Conservation (phyloP, 1,139 yeast species). For the Blastobotrys capitulatus region DNA sequence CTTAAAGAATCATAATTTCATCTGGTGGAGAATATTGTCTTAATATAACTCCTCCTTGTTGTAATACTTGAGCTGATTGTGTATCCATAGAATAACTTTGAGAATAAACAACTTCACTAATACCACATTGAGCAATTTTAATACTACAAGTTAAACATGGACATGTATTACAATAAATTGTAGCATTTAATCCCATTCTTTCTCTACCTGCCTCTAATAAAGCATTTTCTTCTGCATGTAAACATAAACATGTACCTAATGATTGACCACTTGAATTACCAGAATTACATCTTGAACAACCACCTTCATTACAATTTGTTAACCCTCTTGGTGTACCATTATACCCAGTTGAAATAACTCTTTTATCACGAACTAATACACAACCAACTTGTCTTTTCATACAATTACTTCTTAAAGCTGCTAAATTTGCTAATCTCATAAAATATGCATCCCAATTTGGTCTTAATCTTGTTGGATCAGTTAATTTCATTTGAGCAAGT, state of each 20-base stretch:
- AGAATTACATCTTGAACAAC: constrained; percentile 72
- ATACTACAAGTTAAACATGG: constrained; percentile 96
- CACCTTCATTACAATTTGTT: constrained; percentile 89
- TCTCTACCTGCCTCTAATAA: constrained; percentile 90
- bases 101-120: constrained; percentile 87
- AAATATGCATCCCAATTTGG: constrained; percentile 97
- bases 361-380: constrained; percentile 76
- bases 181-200: constrained; percentile 57
- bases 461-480: constrained; percentile 60
- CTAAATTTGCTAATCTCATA: constrained; percentile 88
- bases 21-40: constrained; percentile 69
- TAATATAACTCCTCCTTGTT: constrained; percentile 64
- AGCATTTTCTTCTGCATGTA: constrained; percentile 98
- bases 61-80: constrained; percentile 61
- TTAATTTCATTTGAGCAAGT: constrained; percentile 49
- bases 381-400: constrained; percentile 98
- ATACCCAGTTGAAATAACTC: constrained; percentile 94
- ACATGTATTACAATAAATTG: constrained; percentile 89
- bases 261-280: constrained; percentile 60
- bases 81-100: constrained; percentile 90
- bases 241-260: constrained; percentile 78
- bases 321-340: constrained; percentile 94
- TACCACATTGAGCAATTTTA: constrained; percentile 90
- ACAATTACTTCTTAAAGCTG: constrained; percentile 88
- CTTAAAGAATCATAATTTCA: constrained; percentile 27